Evolutionary conservation across 2,329 filamentous ascomycete genomes (phyloP), one percentile per base, ranked within the genome.

Genomic region (Xylariales sp.): DNA sequence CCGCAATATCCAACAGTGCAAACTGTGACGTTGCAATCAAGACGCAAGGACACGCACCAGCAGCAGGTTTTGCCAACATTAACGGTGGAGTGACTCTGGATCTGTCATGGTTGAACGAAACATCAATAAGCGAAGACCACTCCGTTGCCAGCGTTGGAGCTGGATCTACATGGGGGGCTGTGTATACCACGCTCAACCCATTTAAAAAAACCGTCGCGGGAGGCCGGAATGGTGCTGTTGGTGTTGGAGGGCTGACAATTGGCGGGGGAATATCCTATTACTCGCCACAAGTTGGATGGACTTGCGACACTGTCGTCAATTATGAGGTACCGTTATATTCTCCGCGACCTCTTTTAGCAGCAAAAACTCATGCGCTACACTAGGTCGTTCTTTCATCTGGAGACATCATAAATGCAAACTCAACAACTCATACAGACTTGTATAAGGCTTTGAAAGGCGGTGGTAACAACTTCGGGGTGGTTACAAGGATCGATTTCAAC

Each of bases 221-320:
- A 13, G 49, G 40, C 18, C 42, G 40, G 3, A 34, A 40, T 37
- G 36, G 36, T 6, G 34, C 34, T 2, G 40, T 50, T 10, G 49
- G 47, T 8, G 46, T 50, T 7, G 47, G 47, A 13, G 49, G 49
- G n/a, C 33, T 50, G 10, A 41, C 49, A 20, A 44, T 43, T 11
- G 47, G 47, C 8, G 49, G 49, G 6, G 49, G 49, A 11, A 40
- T 37, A 31, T 42, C 42, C 12, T 44, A 39, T 27, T 41, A 44
- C 28, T 41, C 42, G 19, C 36, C 27, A 37, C 37, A 42, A 21
- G 33, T 33, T 14, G 46, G 46, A 5, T 48, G 33, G 34, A 41
- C 44, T 4, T 48, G 43, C 29, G 44, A 47, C 25, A 45, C 40
- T 4, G 46, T 48, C 2, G 25, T 41, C 12, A 44, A 46, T 28